Conservation (phyloP, 768 basidiomycete species). For the Tricholomella constricta region DNA sequence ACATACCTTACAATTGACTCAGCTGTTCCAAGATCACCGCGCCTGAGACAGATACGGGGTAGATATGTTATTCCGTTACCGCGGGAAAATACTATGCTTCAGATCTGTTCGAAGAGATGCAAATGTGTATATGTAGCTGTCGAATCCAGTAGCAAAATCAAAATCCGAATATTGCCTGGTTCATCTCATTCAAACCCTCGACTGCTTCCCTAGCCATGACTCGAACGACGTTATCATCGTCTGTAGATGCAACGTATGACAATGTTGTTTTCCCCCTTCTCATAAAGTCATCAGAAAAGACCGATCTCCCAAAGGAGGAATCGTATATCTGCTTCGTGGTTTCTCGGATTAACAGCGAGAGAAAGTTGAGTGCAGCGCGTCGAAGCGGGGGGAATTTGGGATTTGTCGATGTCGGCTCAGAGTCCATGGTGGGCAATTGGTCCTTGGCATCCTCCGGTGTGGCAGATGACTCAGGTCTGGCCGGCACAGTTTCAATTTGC, state of each 20-base stretch:
- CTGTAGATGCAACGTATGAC: slow-evolving; percentile 68
- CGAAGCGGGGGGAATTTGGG: slow-evolving; percentile 78
- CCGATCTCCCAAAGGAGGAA: slow-evolving; percentile 22
- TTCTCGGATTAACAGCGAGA: slow-evolving; percentile 68
- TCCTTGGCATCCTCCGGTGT: slow-evolving; percentile 21
- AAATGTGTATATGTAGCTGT: too few species aligned
- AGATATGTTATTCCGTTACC: slow-evolving; percentile 34
- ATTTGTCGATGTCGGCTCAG: slow-evolving; percentile 57
- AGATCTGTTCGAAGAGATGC: slow-evolving; percentile 2
- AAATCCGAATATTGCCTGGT: slow-evolving; percentile 45
- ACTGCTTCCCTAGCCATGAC: slow-evolving; percentile 75
- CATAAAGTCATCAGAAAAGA: slow-evolving; percentile 40
- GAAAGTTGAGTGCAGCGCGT: slow-evolving; percentile 84
- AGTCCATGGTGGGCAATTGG: slow-evolving; percentile 44
- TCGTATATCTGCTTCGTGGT: slow-evolving; percentile 55
- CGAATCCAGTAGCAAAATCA: slow-evolving; percentile 14
- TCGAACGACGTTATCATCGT: slow-evolving; percentile 70
- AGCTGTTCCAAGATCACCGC: slow-evolving; percentile 60
- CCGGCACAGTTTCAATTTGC: slow-evolving; percentile 55
- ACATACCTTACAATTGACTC: slow-evolving; percentile 81
- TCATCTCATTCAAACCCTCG: slow-evolving; percentile 55
- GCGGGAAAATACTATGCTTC: too few species aligned
- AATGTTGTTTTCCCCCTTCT: slow-evolving; percentile 60
- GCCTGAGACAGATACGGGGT: slow-evolving; percentile 96
- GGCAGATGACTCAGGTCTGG: slow-evolving; percentile 16